A percentile compares a stretch with the other conserved stretches of the same genome.
Evolutionary conservation across 805 yeast genomes (phyloP).

Genomic region (Ogataea nakhonphanomensis): DNA sequence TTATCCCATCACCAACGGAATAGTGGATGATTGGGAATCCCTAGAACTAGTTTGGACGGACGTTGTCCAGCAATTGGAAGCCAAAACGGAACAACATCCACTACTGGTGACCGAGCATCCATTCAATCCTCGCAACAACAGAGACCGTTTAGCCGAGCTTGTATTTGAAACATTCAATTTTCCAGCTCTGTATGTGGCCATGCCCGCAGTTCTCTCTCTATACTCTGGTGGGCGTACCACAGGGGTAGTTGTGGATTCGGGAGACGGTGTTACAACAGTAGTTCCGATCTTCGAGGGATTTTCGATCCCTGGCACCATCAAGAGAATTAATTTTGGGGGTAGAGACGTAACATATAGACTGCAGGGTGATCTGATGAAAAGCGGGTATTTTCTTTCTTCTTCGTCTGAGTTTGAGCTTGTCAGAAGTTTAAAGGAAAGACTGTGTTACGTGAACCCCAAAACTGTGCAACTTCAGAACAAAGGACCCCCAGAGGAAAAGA

Average conservation of each 20-base stretch:
- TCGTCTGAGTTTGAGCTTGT: slow-evolving; percentile 84
- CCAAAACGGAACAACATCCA: slow-evolving; percentile 74
- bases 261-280: slow-evolving; percentile 86
- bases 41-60: slow-evolving; percentile 81
- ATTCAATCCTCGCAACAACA: slow-evolving; percentile 60
- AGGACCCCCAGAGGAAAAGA: slow-evolving; percentile 12
- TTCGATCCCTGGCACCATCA: slow-evolving; percentile 66
- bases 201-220: slow-evolving; percentile 77
- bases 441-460: slow-evolving; percentile 54
- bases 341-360: slow-evolving; percentile 77
- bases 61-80: slow-evolving; percentile 49
- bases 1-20: slow-evolving; percentile 79
- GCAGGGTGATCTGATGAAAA: slow-evolving; percentile 60
- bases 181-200: slow-evolving; percentile 69
- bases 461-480: slow-evolving; percentile 11
- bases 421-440: slow-evolving; percentile 69
- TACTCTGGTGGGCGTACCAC: slow-evolving; percentile 91
- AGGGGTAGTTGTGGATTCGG: slow-evolving; percentile 86
- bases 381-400: slow-evolving; percentile 60
- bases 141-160: slow-evolving; percentile 60
- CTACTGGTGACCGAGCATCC: slow-evolving; percentile 87
- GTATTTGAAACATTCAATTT: slow-evolving; percentile 70
- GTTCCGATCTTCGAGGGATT: slow-evolving; percentile 93
- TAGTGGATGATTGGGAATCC: slow-evolving; percentile 78
- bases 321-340: slow-evolving; percentile 80